Evolutionary conservation across 768 basidiomycete genomes (phyloP).

Genomic region (Tulasnella sp.): DNA sequence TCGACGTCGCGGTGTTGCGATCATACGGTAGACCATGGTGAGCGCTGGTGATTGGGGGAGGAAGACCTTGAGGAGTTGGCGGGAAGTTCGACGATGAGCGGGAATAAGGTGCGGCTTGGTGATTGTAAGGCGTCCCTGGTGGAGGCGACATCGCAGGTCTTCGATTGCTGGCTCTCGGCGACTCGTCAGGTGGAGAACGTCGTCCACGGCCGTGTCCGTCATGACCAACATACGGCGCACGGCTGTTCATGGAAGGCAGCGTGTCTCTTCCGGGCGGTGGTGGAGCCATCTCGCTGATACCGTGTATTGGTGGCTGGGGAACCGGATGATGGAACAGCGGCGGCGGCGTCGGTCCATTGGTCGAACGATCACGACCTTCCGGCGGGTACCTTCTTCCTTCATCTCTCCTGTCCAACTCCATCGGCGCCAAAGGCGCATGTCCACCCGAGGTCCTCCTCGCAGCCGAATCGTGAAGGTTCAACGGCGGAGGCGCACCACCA

Average conservation of each 20-base stretch:
- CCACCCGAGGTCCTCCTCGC: slow-evolving; percentile 16
- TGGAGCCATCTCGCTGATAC: slow-evolving; percentile 25
- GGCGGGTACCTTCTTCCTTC: slow-evolving; percentile 30
- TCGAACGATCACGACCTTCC: slow-evolving; percentile 20
- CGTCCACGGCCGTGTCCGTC: neutral
- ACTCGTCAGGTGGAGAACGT: neutral
- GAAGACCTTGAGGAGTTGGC: neutral
- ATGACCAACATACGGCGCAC: slow-evolving; percentile 1
- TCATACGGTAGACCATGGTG: slow-evolving; percentile 13
- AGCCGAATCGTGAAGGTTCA: slow-evolving; percentile 52
- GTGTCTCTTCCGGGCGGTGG: slow-evolving; percentile 16
- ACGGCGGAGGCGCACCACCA: slow-evolving; percentile 73
- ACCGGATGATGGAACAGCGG: slow-evolving; percentile 61
- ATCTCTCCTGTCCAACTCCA: slow-evolving; percentile 48
- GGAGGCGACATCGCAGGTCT: slow-evolving; percentile 8
- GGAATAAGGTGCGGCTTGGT: neutral
- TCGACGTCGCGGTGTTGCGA: neutral
- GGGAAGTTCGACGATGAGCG: neutral
- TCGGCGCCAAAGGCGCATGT: slow-evolving; percentile 67
- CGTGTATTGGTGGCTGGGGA: slow-evolving; percentile 35
- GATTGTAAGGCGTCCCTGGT: neutral
- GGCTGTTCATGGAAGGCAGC: neutral
- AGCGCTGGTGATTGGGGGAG: neutral
- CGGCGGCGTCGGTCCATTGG: slow-evolving; percentile 45
- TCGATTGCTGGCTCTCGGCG: neutral